Evolutionary conservation across 441 rosid species (phyloP).

Genomic region (Erysimum cheiri): DNA sequence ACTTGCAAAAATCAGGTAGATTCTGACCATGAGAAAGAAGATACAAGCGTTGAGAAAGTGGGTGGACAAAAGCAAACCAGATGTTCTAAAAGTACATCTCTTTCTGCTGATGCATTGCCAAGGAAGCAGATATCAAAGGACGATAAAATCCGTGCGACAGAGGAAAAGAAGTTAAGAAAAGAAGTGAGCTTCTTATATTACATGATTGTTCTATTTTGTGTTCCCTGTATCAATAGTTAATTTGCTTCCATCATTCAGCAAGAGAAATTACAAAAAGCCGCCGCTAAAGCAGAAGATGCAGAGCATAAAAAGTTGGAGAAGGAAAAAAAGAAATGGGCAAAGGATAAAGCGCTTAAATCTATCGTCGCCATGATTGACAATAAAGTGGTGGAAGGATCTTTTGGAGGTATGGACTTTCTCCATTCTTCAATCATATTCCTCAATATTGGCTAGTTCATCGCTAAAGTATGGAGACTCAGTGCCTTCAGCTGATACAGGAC

Average conservation of each 20-base stretch:
- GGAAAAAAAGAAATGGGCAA: conserved; percentile 86
- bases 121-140: conserved; percentile 63
- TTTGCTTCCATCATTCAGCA: conserved; percentile 55
- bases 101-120: conserved; percentile 45
- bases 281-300: conserved; percentile 85
- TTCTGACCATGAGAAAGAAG: conserved; percentile 59
- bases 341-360: conserved; percentile 82
- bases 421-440: background rate
- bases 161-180: conserved; percentile 76
- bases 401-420: conserved; percentile 68
- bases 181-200: conserved; percentile 53
- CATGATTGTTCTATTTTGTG: conserved; percentile 17
- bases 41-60: conserved; percentile 51
- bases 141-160: conserved; percentile 58
- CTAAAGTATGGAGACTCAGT: conserved; percentile 37
- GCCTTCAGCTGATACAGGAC: conserved; percentile 55
- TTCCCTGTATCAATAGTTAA: conserved; percentile 20
- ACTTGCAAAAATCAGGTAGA: conserved; percentile 50
- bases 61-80: conserved; percentile 32
- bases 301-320: conserved; percentile 72
- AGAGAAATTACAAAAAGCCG: conserved; percentile 84
- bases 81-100: conserved; percentile 37
- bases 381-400: conserved; percentile 78
- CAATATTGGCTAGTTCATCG: conserved; percentile 12
- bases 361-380: conserved; percentile 78